Evolutionary conservation across 352 stramenopile genomes (phyloP).

Genomic region (Discostella stelligera): DNA sequence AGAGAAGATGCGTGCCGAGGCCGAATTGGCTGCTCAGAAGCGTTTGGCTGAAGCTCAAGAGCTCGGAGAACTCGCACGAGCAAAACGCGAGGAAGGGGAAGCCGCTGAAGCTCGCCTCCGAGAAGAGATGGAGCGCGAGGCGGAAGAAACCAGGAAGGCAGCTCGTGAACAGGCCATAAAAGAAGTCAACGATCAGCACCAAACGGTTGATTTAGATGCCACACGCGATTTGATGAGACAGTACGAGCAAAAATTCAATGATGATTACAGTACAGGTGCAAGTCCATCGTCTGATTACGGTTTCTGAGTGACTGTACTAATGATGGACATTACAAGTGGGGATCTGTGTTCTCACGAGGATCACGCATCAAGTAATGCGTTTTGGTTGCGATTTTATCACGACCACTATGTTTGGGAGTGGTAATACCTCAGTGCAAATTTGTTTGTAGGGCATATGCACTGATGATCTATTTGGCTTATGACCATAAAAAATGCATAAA

Average conservation of each 20-base stretch:
- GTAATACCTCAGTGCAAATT: slow-evolving; percentile 9
- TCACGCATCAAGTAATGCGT: slow-evolving; percentile 22
- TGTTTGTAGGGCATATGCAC: slow-evolving; percentile 33
- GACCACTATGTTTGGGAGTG: background rate
- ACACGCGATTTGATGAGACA: slow-evolving; percentile 77
- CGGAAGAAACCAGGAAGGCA: slow-evolving; percentile 58
- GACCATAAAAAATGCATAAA: slow-evolving; percentile 47
- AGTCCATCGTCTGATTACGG: slow-evolving; percentile 81
- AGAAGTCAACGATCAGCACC: slow-evolving; percentile 66
- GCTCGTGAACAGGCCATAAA: slow-evolving; percentile 63
- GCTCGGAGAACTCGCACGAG: slow-evolving; percentile 67
- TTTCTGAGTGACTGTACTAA: slow-evolving; percentile 69
- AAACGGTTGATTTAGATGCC: slow-evolving; percentile 78
- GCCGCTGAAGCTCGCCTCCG: slow-evolving; percentile 58
- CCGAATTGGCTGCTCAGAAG: slow-evolving; percentile 64
- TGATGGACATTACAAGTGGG: too few species aligned
- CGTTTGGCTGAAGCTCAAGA: slow-evolving; percentile 64
- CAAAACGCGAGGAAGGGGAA: slow-evolving; percentile 66
- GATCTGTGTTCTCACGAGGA: slow-evolving; percentile 1
- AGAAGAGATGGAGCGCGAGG: slow-evolving; percentile 69
- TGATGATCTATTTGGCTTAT: slow-evolving; percentile 6
- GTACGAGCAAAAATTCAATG: slow-evolving; percentile 75
- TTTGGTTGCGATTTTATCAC: slow-evolving; percentile 16
- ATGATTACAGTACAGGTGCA: slow-evolving; percentile 66
- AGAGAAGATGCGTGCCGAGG: slow-evolving; percentile 73